Evolutionary conservation across 2,329 filamentous ascomycete genomes (phyloP).

Genomic region (Calonectria pteridis): DNA sequence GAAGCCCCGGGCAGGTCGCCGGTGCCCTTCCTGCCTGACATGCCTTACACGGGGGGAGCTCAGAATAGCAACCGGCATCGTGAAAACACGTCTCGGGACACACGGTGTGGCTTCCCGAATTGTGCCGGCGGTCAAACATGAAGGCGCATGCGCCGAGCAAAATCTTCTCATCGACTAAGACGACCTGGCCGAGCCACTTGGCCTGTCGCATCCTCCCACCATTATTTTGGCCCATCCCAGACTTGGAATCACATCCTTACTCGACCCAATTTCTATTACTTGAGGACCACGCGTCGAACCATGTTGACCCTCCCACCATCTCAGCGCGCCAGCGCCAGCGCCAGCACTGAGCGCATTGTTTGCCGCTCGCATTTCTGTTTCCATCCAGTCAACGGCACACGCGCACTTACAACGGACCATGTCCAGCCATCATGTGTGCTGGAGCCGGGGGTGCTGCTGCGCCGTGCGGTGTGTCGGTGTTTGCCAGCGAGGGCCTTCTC

Average conservation of each 20-base stretch:
- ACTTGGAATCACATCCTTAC: slow-evolving; percentile 23
- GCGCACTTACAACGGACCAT: slow-evolving; percentile 11
- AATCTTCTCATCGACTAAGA: neutral
- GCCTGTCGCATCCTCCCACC: slow-evolving; percentile 24
- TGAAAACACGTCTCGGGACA: slow-evolving; percentile 18
- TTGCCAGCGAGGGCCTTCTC: slow-evolving; percentile 1
- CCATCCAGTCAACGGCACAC: neutral
- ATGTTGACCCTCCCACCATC: slow-evolving; percentile 27
- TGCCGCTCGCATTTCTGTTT: slow-evolving; percentile 10
- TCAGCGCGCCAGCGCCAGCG: neutral
- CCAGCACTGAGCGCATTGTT: slow-evolving; percentile 4
- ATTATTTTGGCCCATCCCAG: slow-evolving; percentile 14
- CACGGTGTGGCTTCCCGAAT: slow-evolving; percentile 20
- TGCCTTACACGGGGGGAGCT: slow-evolving; percentile 1
- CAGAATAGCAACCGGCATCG: slow-evolving; percentile 17
- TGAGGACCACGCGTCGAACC: slow-evolving; percentile 22
- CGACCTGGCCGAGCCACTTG: neutral
- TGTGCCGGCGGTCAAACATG: slow-evolving; percentile 26
- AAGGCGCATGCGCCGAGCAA: neutral
- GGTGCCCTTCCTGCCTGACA: neutral
- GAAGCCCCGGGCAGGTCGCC: neutral
- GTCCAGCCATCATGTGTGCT: slow-evolving; percentile 14
- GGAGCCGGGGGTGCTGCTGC: slow-evolving; percentile 5
- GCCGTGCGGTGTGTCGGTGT: neutral
- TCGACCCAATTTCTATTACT: slow-evolving; percentile 26